These are phyloP conservation scores for Termitomyces sp. DNA, from an alignment of 768 basidiomycete genomes.

Conservation along the genomic window DNA sequence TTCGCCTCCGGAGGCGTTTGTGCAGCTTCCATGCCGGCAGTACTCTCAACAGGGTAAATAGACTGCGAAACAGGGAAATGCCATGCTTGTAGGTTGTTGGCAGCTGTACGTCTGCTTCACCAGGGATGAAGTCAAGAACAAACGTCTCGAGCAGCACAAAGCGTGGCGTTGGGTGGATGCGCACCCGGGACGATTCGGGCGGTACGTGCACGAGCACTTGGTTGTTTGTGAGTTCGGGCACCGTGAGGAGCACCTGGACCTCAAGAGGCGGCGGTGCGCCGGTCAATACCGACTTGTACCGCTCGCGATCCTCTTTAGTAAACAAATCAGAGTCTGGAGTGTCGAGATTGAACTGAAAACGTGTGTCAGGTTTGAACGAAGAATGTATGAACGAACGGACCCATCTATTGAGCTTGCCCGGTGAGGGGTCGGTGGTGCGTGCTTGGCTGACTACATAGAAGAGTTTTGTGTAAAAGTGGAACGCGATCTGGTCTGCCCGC, in stretches of 20 bases:
- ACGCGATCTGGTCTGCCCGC: slow-evolving; percentile 84
- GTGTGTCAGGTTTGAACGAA: not conserved
- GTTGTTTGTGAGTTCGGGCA: slow-evolving; percentile 66
- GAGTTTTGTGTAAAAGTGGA: slow-evolving; percentile 80
- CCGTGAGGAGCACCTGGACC: slow-evolving; percentile 62
- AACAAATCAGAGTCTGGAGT: slow-evolving; percentile 69
- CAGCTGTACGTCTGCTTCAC: slow-evolving; percentile 47
- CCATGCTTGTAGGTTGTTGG: slow-evolving; percentile 83
- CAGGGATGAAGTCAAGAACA: slow-evolving; percentile 43
- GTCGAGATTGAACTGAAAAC: slow-evolving; percentile 73
- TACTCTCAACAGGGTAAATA: slow-evolving; percentile 67
- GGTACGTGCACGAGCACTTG: slow-evolving; percentile 68
- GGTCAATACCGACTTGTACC: slow-evolving; percentile 55
- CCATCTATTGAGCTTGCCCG: slow-evolving; percentile 74
- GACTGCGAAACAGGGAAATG: slow-evolving; percentile 75
- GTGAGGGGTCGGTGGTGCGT: slow-evolving; percentile 45
- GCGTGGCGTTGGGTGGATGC: slow-evolving; percentile 64
- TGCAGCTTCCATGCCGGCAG: slow-evolving; percentile 75
- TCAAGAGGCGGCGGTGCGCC: slow-evolving; percentile 46
- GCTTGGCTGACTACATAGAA: slow-evolving; percentile 72
- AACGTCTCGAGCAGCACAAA: slow-evolving; percentile 73
- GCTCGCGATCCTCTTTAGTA: slow-evolving; percentile 53
- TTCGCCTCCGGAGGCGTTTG: slow-evolving; percentile 49
- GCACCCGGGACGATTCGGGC: slow-evolving; percentile 53
- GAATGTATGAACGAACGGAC: slow-evolving; percentile 35